These are phyloP conservation scores for Novymonas esmeraldas DNA, from an alignment of 208 protist genomes.

Conservation along the genomic window DNA sequence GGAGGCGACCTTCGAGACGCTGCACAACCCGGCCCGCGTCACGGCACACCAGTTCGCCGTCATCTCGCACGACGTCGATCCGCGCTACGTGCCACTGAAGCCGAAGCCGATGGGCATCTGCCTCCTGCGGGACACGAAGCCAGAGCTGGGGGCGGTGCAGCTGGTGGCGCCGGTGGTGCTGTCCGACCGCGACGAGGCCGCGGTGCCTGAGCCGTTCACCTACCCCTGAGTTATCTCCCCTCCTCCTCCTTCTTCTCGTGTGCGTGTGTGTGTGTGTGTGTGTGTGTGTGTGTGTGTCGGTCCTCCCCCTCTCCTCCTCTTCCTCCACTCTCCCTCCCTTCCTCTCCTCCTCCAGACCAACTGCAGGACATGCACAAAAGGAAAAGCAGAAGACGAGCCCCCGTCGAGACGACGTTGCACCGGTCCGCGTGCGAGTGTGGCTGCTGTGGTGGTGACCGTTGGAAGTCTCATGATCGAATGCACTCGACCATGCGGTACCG, in stretches of 20 bases:
- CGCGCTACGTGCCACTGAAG: constrained; percentile 80
- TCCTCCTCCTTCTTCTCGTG: background rate
- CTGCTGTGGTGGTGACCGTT: too few species aligned
- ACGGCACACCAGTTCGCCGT: constrained; percentile 75
- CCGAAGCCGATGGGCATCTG: constrained; percentile 73
- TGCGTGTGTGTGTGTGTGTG: background rate
- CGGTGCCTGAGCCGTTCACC: constrained; percentile 75
- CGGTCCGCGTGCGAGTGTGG: too few species aligned
- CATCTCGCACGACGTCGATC: constrained; percentile 69
- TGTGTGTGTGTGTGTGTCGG: constrained; percentile 5
- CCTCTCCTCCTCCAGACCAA: too few species aligned
- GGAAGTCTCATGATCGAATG: too few species aligned
- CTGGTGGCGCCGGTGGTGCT: constrained; percentile 56
- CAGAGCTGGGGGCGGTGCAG: constrained; percentile 47
- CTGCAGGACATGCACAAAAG: too few species aligned
- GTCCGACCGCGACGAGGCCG: constrained; percentile 56
- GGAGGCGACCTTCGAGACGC: constrained; percentile 58
- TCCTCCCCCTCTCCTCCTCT: too few species aligned
- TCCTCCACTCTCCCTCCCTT: too few species aligned
- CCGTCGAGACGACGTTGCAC: too few species aligned
- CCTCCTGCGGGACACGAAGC: constrained; percentile 74
- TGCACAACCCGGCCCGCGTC: constrained; percentile 85
- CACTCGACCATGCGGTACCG: background rate
- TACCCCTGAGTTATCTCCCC: constrained; percentile 49
- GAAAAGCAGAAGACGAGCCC: too few species aligned